Conservation (phyloP, 2,329 filamentous ascomycete genomes). For the Bipolaris victoriae region DNA sequence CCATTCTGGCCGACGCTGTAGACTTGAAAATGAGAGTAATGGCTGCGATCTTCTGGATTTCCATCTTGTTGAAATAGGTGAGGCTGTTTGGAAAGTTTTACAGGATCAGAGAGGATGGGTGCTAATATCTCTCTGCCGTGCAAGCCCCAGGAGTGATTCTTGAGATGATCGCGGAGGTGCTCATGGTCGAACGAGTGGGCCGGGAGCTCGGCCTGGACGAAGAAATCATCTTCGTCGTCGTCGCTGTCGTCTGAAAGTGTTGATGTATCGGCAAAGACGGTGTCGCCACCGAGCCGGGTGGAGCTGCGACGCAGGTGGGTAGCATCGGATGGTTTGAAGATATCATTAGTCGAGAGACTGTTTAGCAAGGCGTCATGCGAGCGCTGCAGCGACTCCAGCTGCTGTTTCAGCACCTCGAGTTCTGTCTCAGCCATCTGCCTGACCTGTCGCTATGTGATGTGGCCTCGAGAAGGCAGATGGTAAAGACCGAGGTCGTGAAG, state of each 20-base stretch:
- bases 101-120: slow-evolving; percentile 53
- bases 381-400: slow-evolving; percentile 41
- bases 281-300: slow-evolving; percentile 31
- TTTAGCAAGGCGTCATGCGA: slow-evolving; percentile 42
- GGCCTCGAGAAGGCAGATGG: background rate
- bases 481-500: background rate
- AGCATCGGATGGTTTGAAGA: slow-evolving; percentile 34
- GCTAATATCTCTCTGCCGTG: slow-evolving; percentile 51
- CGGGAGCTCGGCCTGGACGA: slow-evolving; percentile 50
- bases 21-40: slow-evolving; percentile 61
- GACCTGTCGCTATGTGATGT: background rate
- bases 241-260: slow-evolving; percentile 45
- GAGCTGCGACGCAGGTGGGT: slow-evolving; percentile 29
- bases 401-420: slow-evolving; percentile 42
- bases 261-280: slow-evolving; percentile 43
- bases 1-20: slow-evolving; percentile 62
- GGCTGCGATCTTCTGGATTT: slow-evolving; percentile 49
- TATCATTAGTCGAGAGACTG: slow-evolving; percentile 39
- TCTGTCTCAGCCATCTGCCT: slow-evolving; percentile 35
- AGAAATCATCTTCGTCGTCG: slow-evolving; percentile 46
- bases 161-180: slow-evolving; percentile 54
- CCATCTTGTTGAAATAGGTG: slow-evolving; percentile 53
- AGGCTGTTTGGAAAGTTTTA: slow-evolving; percentile 51
- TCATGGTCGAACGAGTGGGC: slow-evolving; percentile 52
- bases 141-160: slow-evolving; percentile 52